A percentile compares a stretch with the other conserved stretches of the same genome.
These are phyloP conservation scores for Agaricus subrufescens DNA, from an alignment of 768 basidiomycete species.

Conservation along the genomic window DNA sequence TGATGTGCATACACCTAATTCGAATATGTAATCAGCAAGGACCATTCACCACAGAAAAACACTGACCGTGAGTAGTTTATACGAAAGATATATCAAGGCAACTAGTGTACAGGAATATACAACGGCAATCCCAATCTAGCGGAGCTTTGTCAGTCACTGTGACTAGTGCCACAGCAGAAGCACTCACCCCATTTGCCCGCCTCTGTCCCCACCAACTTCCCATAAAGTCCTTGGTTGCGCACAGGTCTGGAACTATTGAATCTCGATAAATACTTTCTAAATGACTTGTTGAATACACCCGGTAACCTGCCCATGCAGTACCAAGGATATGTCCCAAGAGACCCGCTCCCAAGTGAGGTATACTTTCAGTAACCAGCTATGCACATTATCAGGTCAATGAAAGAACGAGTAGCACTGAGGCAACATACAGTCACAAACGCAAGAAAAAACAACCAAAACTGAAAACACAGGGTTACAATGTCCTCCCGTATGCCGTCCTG, in stretches of 20 bases:
- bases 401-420: not conserved
- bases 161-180: not conserved
- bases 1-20: conserved; percentile 37
- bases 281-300: conserved; percentile 27
- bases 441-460: conserved; percentile 44
- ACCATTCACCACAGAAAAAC: not conserved
- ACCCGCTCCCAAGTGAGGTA: conserved; percentile 46
- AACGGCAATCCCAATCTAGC: conserved; percentile 36
- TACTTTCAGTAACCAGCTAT: conserved; percentile 46
- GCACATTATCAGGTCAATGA: not conserved
- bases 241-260: conserved; percentile 32
- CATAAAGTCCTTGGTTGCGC: conserved; percentile 35
- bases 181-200: conserved; percentile 31
- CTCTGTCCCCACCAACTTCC: conserved; percentile 38
- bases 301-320: conserved; percentile 43
- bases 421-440: conserved; percentile 40
- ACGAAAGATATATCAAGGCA: conserved; percentile 32
- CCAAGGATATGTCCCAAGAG: conserved; percentile 42
- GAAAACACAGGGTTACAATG: conserved; percentile 37
- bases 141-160: not conserved
- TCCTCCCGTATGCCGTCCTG: conserved; percentile 43
- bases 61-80: conserved; percentile 37
- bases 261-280: conserved; percentile 27
- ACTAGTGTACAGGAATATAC: conserved; percentile 32
- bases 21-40: not conserved